phyloP scores from a whole-genome alignment of 352 stramenopile species.

The Globisporangium paroecandrum region DNA sequence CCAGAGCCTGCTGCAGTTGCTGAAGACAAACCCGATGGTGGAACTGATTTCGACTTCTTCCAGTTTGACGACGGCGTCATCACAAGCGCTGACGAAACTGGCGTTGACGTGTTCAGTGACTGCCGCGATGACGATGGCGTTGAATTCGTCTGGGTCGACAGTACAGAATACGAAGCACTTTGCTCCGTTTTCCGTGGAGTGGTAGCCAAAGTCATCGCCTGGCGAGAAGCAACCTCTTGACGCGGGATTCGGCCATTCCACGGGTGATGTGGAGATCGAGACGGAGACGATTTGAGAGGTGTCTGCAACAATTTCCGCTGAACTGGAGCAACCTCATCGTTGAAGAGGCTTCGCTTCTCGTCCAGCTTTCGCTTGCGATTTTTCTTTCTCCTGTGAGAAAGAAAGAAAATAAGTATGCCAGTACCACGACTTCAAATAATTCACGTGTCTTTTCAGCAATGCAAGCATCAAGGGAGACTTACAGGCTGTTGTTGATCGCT shows the following conservation, averaged over 20 bases:
- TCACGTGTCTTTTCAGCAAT: not conserved
- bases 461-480: constrained; percentile 10
- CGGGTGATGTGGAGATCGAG: constrained; percentile 35
- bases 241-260: constrained; percentile 37
- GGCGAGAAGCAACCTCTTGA: constrained; percentile 3
- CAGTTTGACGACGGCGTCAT: constrained; percentile 20
- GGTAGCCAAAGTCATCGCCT: constrained; percentile 5
- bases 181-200: constrained; percentile 15
- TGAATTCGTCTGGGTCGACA: constrained; percentile 4
- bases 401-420: not conserved
- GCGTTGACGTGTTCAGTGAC: constrained; percentile 21
- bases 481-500: constrained; percentile 84
- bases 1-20: not conserved
- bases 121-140: constrained; percentile 1
- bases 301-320: constrained; percentile 77
- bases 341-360: constrained; percentile 24
- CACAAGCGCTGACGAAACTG: constrained; percentile 12
- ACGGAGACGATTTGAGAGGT: constrained; percentile 41
- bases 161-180: constrained; percentile 7
- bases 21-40: constrained; percentile 14
- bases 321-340: constrained; percentile 30
- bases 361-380: constrained; percentile 60
- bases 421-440: not conserved
- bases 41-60: constrained; percentile 18
- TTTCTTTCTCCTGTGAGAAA: constrained; percentile 44